These are phyloP conservation scores for Trichothecium roseum DNA, from an alignment of 2,329 filamentous ascomycete genomes.

Conservation along the genomic window DNA sequence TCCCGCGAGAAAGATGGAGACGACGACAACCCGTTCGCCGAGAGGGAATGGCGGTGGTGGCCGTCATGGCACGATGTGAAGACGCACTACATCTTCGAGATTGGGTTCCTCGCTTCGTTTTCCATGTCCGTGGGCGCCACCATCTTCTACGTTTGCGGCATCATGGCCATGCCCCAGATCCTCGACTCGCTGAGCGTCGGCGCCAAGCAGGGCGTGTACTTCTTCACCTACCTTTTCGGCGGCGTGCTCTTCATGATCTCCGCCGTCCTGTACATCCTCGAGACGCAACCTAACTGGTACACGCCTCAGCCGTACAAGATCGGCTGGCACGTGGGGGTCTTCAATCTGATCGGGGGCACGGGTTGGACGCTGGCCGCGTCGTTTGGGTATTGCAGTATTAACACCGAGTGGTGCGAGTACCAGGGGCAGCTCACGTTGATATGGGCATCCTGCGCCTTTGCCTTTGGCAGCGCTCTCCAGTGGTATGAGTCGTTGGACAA, in stretches of 20 bases:
- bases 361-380: conserved; percentile 51
- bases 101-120: conserved; percentile 51
- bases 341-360: conserved; percentile 51
- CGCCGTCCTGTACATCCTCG: conserved; percentile 48
- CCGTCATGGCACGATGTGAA: conserved; percentile 42
- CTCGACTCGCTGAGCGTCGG: conserved; percentile 32
- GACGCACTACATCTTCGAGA: conserved; percentile 49
- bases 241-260: conserved; percentile 49
- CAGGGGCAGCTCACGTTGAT: conserved; percentile 27
- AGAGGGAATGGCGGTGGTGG: conserved; percentile 43
- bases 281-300: conserved; percentile 54
- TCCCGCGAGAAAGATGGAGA: too few species aligned
- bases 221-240: conserved; percentile 48
- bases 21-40: conserved; percentile 4
- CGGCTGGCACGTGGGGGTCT: conserved; percentile 55
- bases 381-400: conserved; percentile 33
- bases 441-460: conserved; percentile 10
- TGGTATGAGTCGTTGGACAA: conserved; percentile 13
- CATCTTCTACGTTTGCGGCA: conserved; percentile 54
- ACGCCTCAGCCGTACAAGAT: conserved; percentile 40
- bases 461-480: conserved; percentile 18
- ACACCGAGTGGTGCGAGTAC: conserved; percentile 18
- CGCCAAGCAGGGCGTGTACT: conserved; percentile 44
- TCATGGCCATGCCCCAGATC: conserved; percentile 50
- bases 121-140: conserved; percentile 47